These are phyloP conservation scores for Amoeboradix gromovi DNA, from an alignment of 371 early-diverging fungal genomes.

Conservation along the genomic window DNA sequence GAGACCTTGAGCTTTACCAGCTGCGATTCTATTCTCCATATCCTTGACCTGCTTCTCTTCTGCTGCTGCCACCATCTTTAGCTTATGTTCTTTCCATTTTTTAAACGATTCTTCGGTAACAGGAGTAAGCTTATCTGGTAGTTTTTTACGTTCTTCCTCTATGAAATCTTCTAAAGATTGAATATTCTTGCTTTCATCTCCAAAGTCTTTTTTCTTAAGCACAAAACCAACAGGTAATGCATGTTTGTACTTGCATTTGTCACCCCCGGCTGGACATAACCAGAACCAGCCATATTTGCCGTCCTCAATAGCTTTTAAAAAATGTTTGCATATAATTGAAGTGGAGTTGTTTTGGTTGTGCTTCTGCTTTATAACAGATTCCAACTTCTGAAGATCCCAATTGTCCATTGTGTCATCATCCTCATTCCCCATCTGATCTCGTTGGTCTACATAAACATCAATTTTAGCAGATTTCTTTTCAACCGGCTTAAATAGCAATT, in stretches of 20 bases:
- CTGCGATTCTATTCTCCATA: conserved; percentile 52
- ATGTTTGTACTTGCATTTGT: conserved; percentile 72
- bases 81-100: conserved; percentile 84
- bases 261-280: conserved; percentile 22
- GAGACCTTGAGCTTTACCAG: conserved; percentile 5
- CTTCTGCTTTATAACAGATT: conserved; percentile 54
- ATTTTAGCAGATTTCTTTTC: conserved; percentile 65
- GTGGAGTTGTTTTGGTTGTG: conserved; percentile 27
- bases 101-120: conserved; percentile 79
- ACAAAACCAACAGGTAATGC: conserved; percentile 92
- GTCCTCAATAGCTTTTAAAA: conserved; percentile 90
- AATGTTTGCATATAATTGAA: conserved; percentile 93
- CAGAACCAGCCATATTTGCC: conserved; percentile 95
- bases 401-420: conserved; percentile 63
- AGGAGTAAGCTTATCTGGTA: conserved; percentile 74
- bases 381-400: conserved; percentile 74
- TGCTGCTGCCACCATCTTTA: conserved; percentile 37
- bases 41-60: conserved; percentile 33
- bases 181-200: conserved; percentile 29
- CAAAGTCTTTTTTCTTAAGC: conserved; percentile 19
- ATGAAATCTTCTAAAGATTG: conserved; percentile 72
- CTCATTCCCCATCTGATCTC: conserved; percentile 20
- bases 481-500: conserved; percentile 63
- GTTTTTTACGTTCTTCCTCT: conserved; percentile 47
- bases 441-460: conserved; percentile 63